Evolutionary conservation across 768 basidiomycete species (phyloP).

Genomic region (Porpolomopsis calyptriformis): DNA sequence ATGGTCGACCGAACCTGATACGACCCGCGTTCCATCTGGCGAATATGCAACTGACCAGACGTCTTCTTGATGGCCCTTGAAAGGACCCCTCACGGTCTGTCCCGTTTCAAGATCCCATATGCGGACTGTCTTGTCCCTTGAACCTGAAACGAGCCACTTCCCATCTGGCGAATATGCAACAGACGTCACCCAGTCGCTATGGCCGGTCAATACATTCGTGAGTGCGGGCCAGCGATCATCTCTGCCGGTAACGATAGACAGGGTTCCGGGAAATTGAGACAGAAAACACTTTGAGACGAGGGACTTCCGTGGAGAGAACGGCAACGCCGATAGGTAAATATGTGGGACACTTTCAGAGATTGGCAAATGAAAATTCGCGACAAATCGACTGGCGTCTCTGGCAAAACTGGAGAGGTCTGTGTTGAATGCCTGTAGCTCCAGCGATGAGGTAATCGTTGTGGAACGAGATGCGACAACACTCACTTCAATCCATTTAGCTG

Average conservation of each 20-base stretch:
- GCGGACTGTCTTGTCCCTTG: not conserved
- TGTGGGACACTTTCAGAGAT: constrained; percentile 26
- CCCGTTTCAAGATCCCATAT: not conserved
- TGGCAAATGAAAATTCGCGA: constrained; percentile 19
- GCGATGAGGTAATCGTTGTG: not conserved
- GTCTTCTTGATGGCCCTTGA: not conserved
- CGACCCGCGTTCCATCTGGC: constrained; percentile 5
- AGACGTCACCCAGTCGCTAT: not conserved
- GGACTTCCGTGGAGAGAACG: constrained; percentile 21
- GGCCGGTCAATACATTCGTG: not conserved
- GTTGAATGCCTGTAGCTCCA: not conserved
- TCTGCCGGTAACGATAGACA: not conserved
- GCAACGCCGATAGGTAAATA: constrained; percentile 30
- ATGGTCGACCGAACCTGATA: constrained; percentile 14
- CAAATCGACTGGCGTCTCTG: constrained; percentile 20
- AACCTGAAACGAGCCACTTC: not conserved
- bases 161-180: not conserved
- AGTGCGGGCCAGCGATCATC: not conserved
- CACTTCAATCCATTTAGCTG: not conserved
- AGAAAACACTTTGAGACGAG: constrained; percentile 12
- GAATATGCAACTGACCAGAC: not conserved
- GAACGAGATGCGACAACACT: not conserved
- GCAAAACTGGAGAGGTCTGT: constrained; percentile 8
- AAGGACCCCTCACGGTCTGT: not conserved
- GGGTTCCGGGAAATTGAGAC: not conserved